Evolutionary conservation across 805 yeast genomes (phyloP), one percentile per base, ranked within the genome.

Genomic region (Saccharomycopsis sp.): DNA sequence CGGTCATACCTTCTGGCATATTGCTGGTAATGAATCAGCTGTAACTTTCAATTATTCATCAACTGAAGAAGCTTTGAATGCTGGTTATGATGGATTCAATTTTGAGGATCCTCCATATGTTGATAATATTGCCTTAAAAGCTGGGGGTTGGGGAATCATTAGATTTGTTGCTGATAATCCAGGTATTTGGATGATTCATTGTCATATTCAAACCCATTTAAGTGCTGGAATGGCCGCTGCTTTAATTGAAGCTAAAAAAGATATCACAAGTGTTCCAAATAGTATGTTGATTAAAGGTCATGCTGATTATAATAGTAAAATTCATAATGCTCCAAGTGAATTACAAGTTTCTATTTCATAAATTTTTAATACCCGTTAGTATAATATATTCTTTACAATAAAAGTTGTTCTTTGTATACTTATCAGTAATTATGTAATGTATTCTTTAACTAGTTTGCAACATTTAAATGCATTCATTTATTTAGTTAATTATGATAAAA

Each of bases 211-310:
- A 18, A 56, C 61, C 6, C 65, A 61, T 36, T 48, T 60, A 39
- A 35, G 53, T 31, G 59, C 61, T 17, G 65, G 63, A 12, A 60
- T 55, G 56, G 52, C 42, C 2, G 53, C 57, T 1, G 79, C 77
- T 43, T 61, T 62, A 37, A 80, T 62, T 1, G 55, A 34, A 17
- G 17, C 30, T 25, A 13, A 34, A 14, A 12, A 14, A 10, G 37
- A 21, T 21, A 20, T 34, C 17, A 9, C 28, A 25, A 13, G 10
- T 8, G 14, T 30, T n/a, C 33, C 33, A 9, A 30, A 8, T 9
- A 14, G 18, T 30, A 10, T 30, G 14, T 14, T 10, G 9, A 9
- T 8, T 8, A 9, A 30, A 15, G 14, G 14, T 8, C 33, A 30
- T 15, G 33, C 14, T 10, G 14, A 30, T 15, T 30, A 30, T 15